A percentile compares a stretch with the other conserved stretches of the same genome.
phyloP scores from a whole-genome alignment of 495 filamentous ascomycete species.

The Penicillium bialowiezense region DNA sequence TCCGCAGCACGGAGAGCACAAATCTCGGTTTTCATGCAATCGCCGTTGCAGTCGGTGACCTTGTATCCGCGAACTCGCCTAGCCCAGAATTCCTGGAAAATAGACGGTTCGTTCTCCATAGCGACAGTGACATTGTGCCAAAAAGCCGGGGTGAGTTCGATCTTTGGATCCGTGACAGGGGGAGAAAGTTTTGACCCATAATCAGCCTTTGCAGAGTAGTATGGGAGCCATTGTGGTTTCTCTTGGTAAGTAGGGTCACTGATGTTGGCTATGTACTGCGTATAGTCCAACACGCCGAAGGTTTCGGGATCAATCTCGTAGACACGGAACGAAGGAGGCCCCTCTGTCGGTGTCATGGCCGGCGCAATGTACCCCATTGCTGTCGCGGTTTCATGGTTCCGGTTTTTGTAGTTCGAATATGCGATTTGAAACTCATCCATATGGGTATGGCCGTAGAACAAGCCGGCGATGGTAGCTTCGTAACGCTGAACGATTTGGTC shows the following conservation, averaged over 20 bases:
- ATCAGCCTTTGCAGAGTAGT: constrained; percentile 52
- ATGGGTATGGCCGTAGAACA: constrained; percentile 61
- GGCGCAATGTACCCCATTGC: constrained; percentile 51
- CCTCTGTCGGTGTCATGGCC: constrained; percentile 51
- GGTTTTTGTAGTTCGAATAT: constrained; percentile 45
- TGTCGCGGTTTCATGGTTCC: constrained; percentile 35
- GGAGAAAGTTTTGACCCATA: constrained; percentile 48
- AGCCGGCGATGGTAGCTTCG: constrained; percentile 47
- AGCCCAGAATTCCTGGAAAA: constrained; percentile 39
- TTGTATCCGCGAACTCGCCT: constrained; percentile 36
- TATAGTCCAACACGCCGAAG: constrained; percentile 50
- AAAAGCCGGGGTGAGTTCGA: constrained; percentile 53
- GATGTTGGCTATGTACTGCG: constrained; percentile 53
- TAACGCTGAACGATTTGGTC: constrained; percentile 55
- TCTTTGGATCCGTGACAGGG: constrained; percentile 26
- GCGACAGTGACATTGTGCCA: constrained; percentile 56
- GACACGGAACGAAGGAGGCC: constrained; percentile 54
- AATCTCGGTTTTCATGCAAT: constrained; percentile 37
- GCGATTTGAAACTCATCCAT: constrained; percentile 53
- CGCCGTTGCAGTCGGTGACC: constrained; percentile 27
- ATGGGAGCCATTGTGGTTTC: constrained; percentile 44
- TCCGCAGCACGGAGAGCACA: constrained; percentile 41
- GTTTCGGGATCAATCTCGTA: constrained; percentile 55
- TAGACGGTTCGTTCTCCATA: constrained; percentile 31
- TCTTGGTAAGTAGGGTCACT: constrained; percentile 38